A percentile compares a stretch with the other conserved stretches of the same genome.
Conservation (phyloP, 1,284 basidiomycete genomes). For the Cutaneotrichosporon mucoides region DNA sequence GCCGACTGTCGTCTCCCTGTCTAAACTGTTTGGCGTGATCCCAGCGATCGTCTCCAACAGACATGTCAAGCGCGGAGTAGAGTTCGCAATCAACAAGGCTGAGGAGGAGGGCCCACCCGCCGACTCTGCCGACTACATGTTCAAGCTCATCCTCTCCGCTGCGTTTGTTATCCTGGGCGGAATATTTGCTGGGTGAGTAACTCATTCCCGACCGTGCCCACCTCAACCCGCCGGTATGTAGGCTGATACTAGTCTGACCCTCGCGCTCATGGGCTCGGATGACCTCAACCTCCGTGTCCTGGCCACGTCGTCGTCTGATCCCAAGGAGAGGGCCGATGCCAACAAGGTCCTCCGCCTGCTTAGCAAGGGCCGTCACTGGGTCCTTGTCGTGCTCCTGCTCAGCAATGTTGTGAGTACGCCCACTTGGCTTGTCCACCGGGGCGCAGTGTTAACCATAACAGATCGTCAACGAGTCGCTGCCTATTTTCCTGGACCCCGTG, state of each 20-base stretch:
- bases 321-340: slow-evolving; percentile 64
- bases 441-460: slow-evolving; percentile 2
- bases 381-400: slow-evolving; percentile 79
- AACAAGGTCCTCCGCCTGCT: slow-evolving; percentile 73
- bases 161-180: slow-evolving; percentile 71
- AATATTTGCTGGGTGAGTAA: slow-evolving; percentile 74
- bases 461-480: slow-evolving; percentile 87
- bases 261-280: slow-evolving; percentile 92
- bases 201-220: not conserved
- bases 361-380: slow-evolving; percentile 83
- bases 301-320: slow-evolving; percentile 70
- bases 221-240: too few relatives aligned
- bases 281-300: slow-evolving; percentile 86
- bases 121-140: slow-evolving; percentile 54
- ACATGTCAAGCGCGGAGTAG: slow-evolving; percentile 11
- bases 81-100: not conserved
- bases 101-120: slow-evolving; percentile 30
- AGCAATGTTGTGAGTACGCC: slow-evolving; percentile 68
- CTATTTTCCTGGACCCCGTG: slow-evolving; percentile 81
- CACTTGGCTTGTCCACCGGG: too few relatives aligned
- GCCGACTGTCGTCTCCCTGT: slow-evolving; percentile 37
- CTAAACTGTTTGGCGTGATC: slow-evolving; percentile 34
- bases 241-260: slow-evolving; percentile 57
- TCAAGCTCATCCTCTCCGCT: slow-evolving; percentile 63
- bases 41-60: slow-evolving; percentile 8